phyloP scores from a whole-genome alignment of 2,329 filamentous ascomycete species.

The Xylariaceae sp. region DNA sequence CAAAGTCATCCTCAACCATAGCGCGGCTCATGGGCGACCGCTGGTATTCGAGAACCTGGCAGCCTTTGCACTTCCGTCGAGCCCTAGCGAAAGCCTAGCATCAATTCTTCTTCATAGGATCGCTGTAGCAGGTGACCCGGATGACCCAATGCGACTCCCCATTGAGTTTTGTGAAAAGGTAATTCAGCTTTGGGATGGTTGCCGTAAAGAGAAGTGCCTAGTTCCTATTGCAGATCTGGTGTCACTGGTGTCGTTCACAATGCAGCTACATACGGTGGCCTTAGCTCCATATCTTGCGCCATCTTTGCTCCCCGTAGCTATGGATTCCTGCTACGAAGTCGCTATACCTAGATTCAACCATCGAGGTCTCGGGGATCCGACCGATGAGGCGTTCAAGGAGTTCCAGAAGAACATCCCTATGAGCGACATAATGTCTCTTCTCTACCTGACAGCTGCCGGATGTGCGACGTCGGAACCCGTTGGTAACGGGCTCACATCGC shows the following conservation, averaged over 20 bases:
- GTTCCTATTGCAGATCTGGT: constrained; percentile 62
- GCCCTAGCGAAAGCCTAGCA: constrained; percentile 57
- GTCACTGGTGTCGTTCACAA: constrained; percentile 58
- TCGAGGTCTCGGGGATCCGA: constrained; percentile 43
- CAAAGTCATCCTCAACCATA: constrained; percentile 61
- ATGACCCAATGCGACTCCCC: constrained; percentile 51
- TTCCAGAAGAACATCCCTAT: constrained; percentile 56
- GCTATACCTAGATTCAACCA: constrained; percentile 53
- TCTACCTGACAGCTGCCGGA: constrained; percentile 60
- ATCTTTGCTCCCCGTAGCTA: constrained; percentile 49
- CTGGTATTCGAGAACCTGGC: constrained; percentile 66
- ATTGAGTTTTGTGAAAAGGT: constrained; percentile 61
- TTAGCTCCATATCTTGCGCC: constrained; percentile 57
- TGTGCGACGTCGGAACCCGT: constrained; percentile 41
- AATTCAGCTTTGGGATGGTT: constrained; percentile 64
- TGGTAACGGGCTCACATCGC: constrained; percentile 18
- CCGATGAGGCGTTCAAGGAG: constrained; percentile 37
- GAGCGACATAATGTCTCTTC: constrained; percentile 57
- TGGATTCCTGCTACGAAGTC: constrained; percentile 57
- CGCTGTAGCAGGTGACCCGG: constrained; percentile 49
- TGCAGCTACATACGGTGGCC: constrained; percentile 56
- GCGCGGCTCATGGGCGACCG: constrained; percentile 47
- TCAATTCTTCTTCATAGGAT: constrained; percentile 65
- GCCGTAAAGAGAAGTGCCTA: constrained; percentile 52
- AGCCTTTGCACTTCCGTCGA: constrained; percentile 60